A percentile compares a stretch with the other conserved stretches of the same genome.
These are phyloP conservation scores for Nothophaeocryptopus gaeumannii DNA, from an alignment of 2,329 filamentous ascomycete species.

Conservation along the genomic window DNA sequence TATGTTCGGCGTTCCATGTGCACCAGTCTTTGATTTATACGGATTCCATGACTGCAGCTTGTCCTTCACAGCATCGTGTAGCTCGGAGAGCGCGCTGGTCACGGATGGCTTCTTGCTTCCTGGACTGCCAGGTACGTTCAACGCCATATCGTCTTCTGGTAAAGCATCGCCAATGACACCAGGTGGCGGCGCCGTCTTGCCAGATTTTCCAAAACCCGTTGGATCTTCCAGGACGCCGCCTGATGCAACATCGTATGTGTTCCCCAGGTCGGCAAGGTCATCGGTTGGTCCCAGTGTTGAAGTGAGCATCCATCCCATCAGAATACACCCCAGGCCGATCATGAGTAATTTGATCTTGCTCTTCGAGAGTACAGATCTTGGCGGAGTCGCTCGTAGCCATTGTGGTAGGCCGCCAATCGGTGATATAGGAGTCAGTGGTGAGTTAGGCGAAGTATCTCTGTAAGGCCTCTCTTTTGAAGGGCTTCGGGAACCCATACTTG, in stretches of 20 bases:
- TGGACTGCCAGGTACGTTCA: neutral
- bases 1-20: no score
- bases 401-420: slow-evolving; percentile 26
- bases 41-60: slow-evolving; percentile 34
- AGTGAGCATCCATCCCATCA: slow-evolving; percentile 34
- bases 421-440: slow-evolving; percentile 25
- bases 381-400: slow-evolving; percentile 28
- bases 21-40: slow-evolving; percentile 8
- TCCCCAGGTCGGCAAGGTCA: slow-evolving; percentile 6
- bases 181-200: slow-evolving; percentile 5
- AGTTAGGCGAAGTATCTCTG: slow-evolving; percentile 25
- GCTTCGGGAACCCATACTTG: slow-evolving; percentile 23
- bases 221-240: slow-evolving; percentile 27
- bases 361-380: slow-evolving; percentile 18
- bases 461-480: slow-evolving; percentile 23
- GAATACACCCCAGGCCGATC: slow-evolving; percentile 27
- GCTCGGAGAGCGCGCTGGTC: slow-evolving; percentile 33
- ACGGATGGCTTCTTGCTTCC: slow-evolving; percentile 26
- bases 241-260: slow-evolving; percentile 19
- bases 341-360: slow-evolving; percentile 26
- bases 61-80: slow-evolving; percentile 34
- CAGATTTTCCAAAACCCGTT: slow-evolving; percentile 19
- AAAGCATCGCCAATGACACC: slow-evolving; percentile 21
- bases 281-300: slow-evolving; percentile 24
- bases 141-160: slow-evolving; percentile 14